Percentiles rank a stretch among this genome's conserved stretches.
These are phyloP conservation scores for Elaphomyces granulatus DNA, from an alignment of 495 filamentous ascomycete species.

Conservation along the genomic window DNA sequence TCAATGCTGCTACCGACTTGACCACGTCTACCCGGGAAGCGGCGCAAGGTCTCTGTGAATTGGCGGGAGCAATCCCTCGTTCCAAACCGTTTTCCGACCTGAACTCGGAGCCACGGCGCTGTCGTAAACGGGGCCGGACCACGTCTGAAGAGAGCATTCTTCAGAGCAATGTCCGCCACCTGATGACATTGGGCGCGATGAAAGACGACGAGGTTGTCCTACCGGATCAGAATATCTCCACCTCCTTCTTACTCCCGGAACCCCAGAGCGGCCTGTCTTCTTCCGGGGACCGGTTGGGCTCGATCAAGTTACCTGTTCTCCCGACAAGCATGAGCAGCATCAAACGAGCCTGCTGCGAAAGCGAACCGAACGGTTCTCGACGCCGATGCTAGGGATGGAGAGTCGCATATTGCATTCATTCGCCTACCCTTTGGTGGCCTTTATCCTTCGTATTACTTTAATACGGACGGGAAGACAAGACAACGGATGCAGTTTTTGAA, in stretches of 20 bases:
- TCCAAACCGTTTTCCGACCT: conserved; percentile 3
- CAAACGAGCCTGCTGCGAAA: conserved; percentile 36
- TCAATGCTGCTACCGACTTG: conserved; percentile 33
- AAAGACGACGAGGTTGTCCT: conserved; percentile 21
- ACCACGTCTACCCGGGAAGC: conserved; percentile 36
- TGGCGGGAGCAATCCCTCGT: conserved; percentile 29
- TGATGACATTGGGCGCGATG: conserved; percentile 19
- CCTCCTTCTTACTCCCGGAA: conserved; percentile 24
- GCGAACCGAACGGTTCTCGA: too few relatives aligned
- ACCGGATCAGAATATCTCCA: conserved; percentile 26
- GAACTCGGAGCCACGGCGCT: conserved; percentile 19
- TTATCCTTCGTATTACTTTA: too few relatives aligned
- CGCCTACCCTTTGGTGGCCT: too few relatives aligned
- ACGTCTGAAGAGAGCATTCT: conserved; percentile 50
- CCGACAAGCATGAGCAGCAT: conserved; percentile 28
- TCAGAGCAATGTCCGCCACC: conserved; percentile 59
- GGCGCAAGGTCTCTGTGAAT: conserved; percentile 54
- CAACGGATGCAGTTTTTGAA: too few relatives aligned
- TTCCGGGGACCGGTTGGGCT: conserved; percentile 8
- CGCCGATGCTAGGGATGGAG: too few relatives aligned
- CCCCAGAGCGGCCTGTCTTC: conserved; percentile 2
- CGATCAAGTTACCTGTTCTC: conserved; percentile 11
- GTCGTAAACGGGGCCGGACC: conserved; percentile 55
- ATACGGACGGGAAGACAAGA: too few relatives aligned
- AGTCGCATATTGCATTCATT: too few relatives aligned